A percentile compares a stretch with the other conserved stretches of the same genome.
phyloP scores from a whole-genome alignment of 331 rosid species.

The Malus hybrid region DNA sequence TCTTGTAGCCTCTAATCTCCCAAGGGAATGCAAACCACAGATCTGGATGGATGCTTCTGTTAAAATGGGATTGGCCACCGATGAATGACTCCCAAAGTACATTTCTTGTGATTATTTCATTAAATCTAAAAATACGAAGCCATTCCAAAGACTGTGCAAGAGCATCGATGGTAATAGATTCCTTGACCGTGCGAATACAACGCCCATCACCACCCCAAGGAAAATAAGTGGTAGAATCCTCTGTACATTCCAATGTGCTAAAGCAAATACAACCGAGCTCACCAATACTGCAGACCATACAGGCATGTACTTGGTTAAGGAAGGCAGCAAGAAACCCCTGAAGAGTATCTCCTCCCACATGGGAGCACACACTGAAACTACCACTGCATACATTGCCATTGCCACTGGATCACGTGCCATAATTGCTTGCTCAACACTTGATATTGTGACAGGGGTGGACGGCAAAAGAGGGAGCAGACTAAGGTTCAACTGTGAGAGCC shows the following conservation, averaged over 20 bases:
- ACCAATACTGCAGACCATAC: constrained; percentile 87
- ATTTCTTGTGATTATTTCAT: constrained; percentile 46
- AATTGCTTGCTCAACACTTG: constrained; percentile 86
- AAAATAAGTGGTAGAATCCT: constrained; percentile 88
- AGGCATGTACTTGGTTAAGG: constrained; percentile 89
- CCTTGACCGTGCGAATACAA: constrained; percentile 67
- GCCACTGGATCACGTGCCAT: constrained; percentile 89
- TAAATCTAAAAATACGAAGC: constrained; percentile 71
- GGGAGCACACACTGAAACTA: constrained; percentile 80
- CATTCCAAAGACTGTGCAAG: constrained; percentile 98
- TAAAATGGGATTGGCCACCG: constrained; percentile 2
- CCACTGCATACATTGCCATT: constrained; percentile 68
- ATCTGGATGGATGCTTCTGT: constrained; percentile 10
- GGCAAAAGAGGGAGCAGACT: constrained; percentile 69
- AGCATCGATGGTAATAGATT: constrained; percentile 85
- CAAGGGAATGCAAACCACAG: not conserved
- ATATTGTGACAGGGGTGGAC: constrained; percentile 61
- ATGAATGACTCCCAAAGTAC: constrained; percentile 18
- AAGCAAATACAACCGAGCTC: constrained; percentile 79
- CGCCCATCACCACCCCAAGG: constrained; percentile 90
- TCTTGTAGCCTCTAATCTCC: not conserved
- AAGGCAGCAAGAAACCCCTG: constrained; percentile 87
- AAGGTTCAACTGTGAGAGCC: constrained; percentile 80
- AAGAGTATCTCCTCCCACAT: constrained; percentile 96
- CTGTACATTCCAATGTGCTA: constrained; percentile 84